These are phyloP conservation scores for Vitis cinerea DNA, from an alignment of 164 flowering plant genomes.

Conservation along the genomic window DNA sequence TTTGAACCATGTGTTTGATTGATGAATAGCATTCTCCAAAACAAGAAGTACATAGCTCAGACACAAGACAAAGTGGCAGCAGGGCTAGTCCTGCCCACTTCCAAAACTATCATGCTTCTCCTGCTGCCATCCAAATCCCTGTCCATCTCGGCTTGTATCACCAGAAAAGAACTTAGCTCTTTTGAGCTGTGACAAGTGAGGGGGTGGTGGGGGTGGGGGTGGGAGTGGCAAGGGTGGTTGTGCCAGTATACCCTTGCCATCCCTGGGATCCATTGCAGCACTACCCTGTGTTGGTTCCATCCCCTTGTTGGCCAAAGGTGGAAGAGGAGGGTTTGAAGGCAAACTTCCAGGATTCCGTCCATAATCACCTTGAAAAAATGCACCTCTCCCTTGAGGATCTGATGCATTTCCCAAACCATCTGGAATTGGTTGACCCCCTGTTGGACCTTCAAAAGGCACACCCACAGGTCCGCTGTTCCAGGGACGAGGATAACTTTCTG, in stretches of 20 bases:
- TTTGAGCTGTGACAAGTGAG: conserved; percentile 38
- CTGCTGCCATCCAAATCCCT: conserved; percentile 56
- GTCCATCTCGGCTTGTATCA: conserved; percentile 46
- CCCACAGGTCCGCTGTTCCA: conserved; percentile 51
- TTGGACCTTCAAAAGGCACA: conserved; percentile 38
- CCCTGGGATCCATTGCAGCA: conserved; percentile 43
- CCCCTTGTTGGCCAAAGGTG: conserved; percentile 27
- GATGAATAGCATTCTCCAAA: too few relatives aligned
- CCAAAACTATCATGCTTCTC: conserved; percentile 51
- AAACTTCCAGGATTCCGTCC: conserved; percentile 38
- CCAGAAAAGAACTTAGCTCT: conserved; percentile 42
- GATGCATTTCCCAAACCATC: conserved; percentile 42
- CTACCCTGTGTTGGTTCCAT: conserved; percentile 41
- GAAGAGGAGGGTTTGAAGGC: conserved; percentile 30
- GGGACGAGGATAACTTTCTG: conserved; percentile 48
- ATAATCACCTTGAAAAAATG: conserved; percentile 54
- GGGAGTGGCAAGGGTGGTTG: conserved; percentile 43
- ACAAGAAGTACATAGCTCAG: too few relatives aligned
- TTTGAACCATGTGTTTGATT: neutral
- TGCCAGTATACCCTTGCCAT: conserved; percentile 57
- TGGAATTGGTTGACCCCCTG: conserved; percentile 35
- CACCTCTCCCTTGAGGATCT: conserved; percentile 48
- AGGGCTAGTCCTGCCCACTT: conserved; percentile 35
- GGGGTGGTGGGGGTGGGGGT: conserved; percentile 58
- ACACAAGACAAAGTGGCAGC: neutral